A percentile compares a stretch with the other conserved stretches of the same genome.
Evolutionary conservation across 441 rosid species (phyloP).

Genomic region (Syzygium syzygioides): DNA sequence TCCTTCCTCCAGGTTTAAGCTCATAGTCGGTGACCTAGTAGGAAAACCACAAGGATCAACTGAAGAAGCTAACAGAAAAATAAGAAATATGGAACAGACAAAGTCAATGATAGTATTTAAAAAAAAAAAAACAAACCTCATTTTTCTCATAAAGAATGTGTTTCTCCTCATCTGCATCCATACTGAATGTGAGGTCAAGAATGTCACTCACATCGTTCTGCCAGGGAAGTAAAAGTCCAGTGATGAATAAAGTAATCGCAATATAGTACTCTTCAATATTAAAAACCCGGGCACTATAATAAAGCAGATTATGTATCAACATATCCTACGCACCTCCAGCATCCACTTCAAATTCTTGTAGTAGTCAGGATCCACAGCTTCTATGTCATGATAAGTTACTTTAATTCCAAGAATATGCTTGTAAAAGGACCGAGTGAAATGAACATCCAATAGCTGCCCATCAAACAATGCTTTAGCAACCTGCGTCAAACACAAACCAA

Average conservation of each 20-base stretch:
- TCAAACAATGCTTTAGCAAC: conserved; percentile 97
- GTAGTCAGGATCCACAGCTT: conserved; percentile 99
- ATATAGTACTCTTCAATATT: background rate
- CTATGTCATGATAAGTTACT: conserved; percentile 99
- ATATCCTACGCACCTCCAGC: conserved; percentile 67
- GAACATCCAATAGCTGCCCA: conserved; percentile 98
- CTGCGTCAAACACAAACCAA: conserved; percentile 31
- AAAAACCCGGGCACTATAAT: background rate
- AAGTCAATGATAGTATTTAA: background rate
- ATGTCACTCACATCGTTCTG: conserved; percentile 91
- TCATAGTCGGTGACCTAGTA: conserved; percentile 91
- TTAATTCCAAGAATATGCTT: conserved; percentile 95
- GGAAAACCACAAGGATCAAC: conserved; percentile 5
- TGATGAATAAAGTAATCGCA: background rate
- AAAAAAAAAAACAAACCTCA: conserved; percentile 51
- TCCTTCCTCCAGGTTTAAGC: conserved; percentile 96
- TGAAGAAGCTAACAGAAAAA: background rate
- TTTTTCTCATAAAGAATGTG: conserved; percentile 92
- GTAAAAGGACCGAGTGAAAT: conserved; percentile 95
- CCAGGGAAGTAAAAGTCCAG: conserved; percentile 4
- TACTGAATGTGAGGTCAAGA: conserved; percentile 94
- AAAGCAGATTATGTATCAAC: background rate
- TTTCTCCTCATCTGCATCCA: conserved; percentile 98
- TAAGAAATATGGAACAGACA: background rate
- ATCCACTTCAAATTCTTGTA: conserved; percentile 98